Percentiles rank a stretch among this genome's conserved stretches.
phyloP scores from a whole-genome alignment of 768 basidiomycete genomes.

The Leucosporidium creatinivorum region DNA sequence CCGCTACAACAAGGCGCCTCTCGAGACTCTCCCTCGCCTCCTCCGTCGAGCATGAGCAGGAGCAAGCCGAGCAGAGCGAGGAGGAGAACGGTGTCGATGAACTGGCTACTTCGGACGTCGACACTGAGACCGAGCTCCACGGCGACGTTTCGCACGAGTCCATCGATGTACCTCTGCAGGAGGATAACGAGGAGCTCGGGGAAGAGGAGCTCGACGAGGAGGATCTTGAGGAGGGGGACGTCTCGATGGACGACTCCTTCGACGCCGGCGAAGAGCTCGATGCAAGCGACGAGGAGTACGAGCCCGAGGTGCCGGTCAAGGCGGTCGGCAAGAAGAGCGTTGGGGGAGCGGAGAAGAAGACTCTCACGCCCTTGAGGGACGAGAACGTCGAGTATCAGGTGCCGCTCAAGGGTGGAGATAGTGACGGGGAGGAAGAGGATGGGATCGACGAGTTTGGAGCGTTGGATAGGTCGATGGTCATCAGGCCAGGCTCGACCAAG shows the following conservation, averaged over 20 bases:
- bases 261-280: neutral
- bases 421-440: slow-evolving; percentile 5
- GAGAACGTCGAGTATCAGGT: slow-evolving; percentile 2
- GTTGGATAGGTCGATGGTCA: slow-evolving; percentile 23
- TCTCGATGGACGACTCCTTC: neutral
- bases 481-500: slow-evolving; percentile 10
- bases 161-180: neutral
- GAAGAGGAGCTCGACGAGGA: neutral
- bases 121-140: no score
- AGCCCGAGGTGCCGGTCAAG: slow-evolving; percentile 3
- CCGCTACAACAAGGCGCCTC: neutral
- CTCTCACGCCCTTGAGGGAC: neutral
- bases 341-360: slow-evolving; percentile 6
- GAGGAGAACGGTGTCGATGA: neutral
- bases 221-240: neutral
- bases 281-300: neutral
- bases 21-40: neutral
- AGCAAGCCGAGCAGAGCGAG: neutral
- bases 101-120: neutral
- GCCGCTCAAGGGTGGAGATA: neutral
- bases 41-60: neutral
- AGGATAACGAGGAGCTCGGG: neutral
- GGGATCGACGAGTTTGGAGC: slow-evolving; percentile 1
- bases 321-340: neutral
- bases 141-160: neutral